A percentile compares a stretch with the other conserved stretches of the same genome.
Evolutionary conservation across 1,284 basidiomycete species (phyloP).

Genomic region (Leccinum griseonigrum): DNA sequence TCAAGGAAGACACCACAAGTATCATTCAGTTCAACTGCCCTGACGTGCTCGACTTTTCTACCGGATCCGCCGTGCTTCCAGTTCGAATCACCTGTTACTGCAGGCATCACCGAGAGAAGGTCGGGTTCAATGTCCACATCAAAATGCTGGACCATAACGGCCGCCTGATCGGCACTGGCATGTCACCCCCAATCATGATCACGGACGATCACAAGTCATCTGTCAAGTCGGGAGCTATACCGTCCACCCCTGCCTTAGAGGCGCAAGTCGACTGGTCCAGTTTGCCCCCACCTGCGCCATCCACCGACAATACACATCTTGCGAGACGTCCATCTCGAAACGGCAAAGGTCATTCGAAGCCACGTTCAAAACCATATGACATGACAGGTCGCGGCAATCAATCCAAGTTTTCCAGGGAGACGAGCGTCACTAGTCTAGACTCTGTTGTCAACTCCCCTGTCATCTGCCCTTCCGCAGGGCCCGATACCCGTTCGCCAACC

Average conservation of each 20-base stretch:
- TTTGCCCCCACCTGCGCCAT: slow-evolving; percentile 23
- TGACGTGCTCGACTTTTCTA: slow-evolving; percentile 86
- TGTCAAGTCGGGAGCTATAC: slow-evolving; percentile 31
- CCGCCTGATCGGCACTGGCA: slow-evolving; percentile 79
- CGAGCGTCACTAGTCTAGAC: slow-evolving; percentile 49
- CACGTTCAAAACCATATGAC: slow-evolving; percentile 62
- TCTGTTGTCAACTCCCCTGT: slow-evolving; percentile 48
- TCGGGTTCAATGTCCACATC: slow-evolving; percentile 93
- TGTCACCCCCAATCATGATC: slow-evolving; percentile 94
- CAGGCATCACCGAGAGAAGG: slow-evolving; percentile 96
- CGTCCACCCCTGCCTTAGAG: slow-evolving; percentile 21
- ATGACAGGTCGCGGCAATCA: slow-evolving; percentile 42
- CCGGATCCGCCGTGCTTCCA: slow-evolving; percentile 86
- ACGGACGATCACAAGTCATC: slow-evolving; percentile 98
- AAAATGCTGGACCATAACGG: slow-evolving; percentile 83
- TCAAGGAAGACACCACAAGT: slow-evolving; percentile 72
- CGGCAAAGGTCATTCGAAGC: slow-evolving; percentile 34
- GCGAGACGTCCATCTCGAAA: slow-evolving; percentile 44
- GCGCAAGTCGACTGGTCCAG: slow-evolving; percentile 49
- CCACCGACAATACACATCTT: slow-evolving; percentile 35
- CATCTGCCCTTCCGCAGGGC: slow-evolving; percentile 31
- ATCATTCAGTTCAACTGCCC: slow-evolving; percentile 97
- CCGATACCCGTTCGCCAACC: slow-evolving; percentile 50
- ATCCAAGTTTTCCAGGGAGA: slow-evolving; percentile 42
- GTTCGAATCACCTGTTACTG: slow-evolving; percentile 99